Conservation (phyloP, 1,284 basidiomycete genomes). For the Puccinia brachypodii region DNA sequence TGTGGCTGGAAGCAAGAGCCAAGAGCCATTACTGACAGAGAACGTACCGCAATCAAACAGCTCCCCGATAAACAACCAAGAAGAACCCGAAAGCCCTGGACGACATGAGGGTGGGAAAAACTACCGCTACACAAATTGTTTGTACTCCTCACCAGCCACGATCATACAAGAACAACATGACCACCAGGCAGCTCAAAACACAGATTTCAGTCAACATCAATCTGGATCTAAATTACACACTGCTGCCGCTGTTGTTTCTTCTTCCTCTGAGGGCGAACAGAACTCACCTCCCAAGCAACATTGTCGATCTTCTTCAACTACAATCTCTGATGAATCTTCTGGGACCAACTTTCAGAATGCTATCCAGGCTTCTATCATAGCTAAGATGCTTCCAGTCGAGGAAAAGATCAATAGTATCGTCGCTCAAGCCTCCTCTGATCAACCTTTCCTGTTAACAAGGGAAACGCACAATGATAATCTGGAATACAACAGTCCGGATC, state of each 20-base stretch:
- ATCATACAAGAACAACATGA: neutral
- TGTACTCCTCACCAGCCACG: neutral
- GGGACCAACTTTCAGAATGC: neutral
- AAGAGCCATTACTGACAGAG: constrained; percentile 2
- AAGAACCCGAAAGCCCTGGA: neutral
- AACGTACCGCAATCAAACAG: neutral
- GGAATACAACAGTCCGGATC: neutral
- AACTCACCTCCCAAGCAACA: too few species aligned
- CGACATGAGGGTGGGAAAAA: neutral
- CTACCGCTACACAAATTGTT: neutral
- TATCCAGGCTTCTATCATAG: neutral
- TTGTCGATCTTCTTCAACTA: neutral
- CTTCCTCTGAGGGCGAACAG: too few species aligned
- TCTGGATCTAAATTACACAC: neutral
- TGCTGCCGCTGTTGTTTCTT: neutral
- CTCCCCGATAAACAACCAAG: neutral
- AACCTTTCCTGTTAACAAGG: neutral
- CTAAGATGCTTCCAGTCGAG: neutral
- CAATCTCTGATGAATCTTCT: neutral
- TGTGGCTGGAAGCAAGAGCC: neutral
- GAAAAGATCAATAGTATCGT: neutral
- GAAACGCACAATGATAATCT: neutral
- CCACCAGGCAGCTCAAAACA: neutral
- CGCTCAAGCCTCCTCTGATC: neutral
- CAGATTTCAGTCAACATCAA: neutral